A percentile compares a stretch with the other conserved stretches of the same genome.
phyloP scores from a whole-genome alignment of 139 green algal genomes.

The Micractinium sp. region DNA sequence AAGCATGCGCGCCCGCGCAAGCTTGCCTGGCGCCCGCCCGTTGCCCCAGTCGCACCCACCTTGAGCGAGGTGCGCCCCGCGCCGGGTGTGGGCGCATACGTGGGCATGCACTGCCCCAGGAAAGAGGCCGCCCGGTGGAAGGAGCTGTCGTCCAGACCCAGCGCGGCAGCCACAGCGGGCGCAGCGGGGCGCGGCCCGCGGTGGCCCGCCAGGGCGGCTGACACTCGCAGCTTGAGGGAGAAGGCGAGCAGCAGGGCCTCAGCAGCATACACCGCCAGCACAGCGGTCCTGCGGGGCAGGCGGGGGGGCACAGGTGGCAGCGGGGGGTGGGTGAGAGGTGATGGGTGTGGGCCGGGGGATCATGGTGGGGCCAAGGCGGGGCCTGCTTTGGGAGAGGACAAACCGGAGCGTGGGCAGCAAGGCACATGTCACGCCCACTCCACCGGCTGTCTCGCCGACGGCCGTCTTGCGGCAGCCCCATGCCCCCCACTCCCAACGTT shows the following conservation, averaged over 20 bases:
- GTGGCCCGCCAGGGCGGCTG: conserved; percentile 35
- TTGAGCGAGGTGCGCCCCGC: not conserved
- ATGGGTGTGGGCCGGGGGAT: not conserved
- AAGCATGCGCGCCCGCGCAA: too few species aligned
- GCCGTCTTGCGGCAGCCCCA: too few species aligned
- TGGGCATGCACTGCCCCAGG: conserved; percentile 57
- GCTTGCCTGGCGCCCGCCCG: too few species aligned
- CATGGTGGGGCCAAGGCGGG: too few species aligned
- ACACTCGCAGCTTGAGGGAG: conserved; percentile 89
- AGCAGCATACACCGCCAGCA: conserved; percentile 83
- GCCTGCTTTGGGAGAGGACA: too few species aligned
- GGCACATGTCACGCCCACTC: too few species aligned
- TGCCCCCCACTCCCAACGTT: too few species aligned
- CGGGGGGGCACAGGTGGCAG: not conserved
- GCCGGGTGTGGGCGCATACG: conserved; percentile 6
- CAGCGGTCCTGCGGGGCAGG: conserved; percentile 46
- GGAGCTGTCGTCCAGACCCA: conserved; percentile 22
- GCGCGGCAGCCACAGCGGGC: not conserved
- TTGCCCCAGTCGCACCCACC: conserved; percentile 5
- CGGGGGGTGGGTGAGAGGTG: not conserved
- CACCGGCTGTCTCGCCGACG: too few species aligned
- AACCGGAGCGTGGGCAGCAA: too few species aligned
- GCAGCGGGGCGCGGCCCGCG: not conserved
- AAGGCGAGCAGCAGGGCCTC: conserved; percentile 91
- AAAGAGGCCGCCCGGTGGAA: conserved; percentile 50